Percentiles rank a stretch among this genome's conserved stretches.
Conservation (phyloP, 2,329 filamentous ascomycete species). For the Microcyclosporella mali region DNA sequence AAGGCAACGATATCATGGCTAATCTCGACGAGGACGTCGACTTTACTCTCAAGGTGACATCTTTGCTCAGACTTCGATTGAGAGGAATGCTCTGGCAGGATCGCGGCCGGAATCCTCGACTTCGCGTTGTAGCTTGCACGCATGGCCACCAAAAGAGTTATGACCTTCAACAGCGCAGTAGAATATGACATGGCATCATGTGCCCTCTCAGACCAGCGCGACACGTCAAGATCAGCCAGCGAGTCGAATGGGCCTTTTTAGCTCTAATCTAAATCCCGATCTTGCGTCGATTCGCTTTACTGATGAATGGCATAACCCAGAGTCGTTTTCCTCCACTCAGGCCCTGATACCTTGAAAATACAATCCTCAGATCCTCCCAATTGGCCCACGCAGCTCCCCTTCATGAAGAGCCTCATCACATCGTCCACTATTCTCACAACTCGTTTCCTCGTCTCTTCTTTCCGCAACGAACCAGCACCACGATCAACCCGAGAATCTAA, state of each 20-base stretch:
- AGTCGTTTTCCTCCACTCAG: slow-evolving; percentile 5
- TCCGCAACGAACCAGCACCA: not conserved
- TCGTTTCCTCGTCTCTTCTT: not conserved
- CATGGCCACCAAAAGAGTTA: too few relatives aligned
- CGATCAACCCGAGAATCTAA: slow-evolving; percentile 58
- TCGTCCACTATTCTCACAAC: not conserved
- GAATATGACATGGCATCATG: too few relatives aligned
- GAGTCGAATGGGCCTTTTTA: not conserved
- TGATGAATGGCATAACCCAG: not conserved
- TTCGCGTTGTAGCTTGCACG: too few relatives aligned
- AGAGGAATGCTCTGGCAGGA: too few relatives aligned
- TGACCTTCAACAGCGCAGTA: too few relatives aligned
- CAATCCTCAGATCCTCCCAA: not conserved
- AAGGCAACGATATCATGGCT: too few relatives aligned
- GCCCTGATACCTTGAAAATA: slow-evolving; percentile 8
- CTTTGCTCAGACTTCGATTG: too few relatives aligned
- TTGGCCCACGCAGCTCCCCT: not conserved
- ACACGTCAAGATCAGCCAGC: not conserved
- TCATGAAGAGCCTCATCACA: not conserved
- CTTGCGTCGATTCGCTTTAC: not conserved
- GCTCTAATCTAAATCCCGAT: slow-evolving; percentile 1
- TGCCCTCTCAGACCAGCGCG: too few relatives aligned
- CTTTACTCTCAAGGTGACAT: too few relatives aligned
- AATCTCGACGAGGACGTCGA: too few relatives aligned
- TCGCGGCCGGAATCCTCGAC: too few relatives aligned